Conservation (phyloP, 768 basidiomycete species). For the Mycena albidolilacea region DNA sequence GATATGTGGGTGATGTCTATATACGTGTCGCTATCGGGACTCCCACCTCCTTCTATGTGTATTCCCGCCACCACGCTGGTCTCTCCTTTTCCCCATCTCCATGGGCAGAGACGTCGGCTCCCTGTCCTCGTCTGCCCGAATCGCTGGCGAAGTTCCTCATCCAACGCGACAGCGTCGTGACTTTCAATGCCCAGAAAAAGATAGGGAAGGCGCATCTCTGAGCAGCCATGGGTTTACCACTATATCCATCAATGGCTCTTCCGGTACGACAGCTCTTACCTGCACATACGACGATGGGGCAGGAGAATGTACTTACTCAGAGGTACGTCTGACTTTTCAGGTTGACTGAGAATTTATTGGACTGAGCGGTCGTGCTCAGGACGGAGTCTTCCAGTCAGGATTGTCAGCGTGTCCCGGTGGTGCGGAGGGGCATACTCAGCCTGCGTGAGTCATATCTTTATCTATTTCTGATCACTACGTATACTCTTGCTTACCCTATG, state of each 20-base stretch:
- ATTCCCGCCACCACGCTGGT: background rate
- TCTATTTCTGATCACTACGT: background rate
- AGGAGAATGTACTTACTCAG: conserved; percentile 2
- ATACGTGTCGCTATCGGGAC: background rate
- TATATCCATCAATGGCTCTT: background rate
- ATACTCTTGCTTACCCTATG: background rate
- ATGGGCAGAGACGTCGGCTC: background rate
- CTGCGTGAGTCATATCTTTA: background rate
- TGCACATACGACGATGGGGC: conserved; percentile 13
- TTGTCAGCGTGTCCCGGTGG: conserved; percentile 11
- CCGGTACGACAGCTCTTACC: background rate
- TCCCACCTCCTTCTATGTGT: background rate
- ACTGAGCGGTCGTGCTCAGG: background rate
- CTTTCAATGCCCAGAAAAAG: conserved; percentile 14
- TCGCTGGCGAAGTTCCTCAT: background rate
- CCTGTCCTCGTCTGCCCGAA: background rate
- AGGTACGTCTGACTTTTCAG: background rate
- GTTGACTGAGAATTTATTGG: background rate
- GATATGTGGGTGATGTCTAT: too few relatives aligned
- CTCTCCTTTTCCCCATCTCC: background rate
- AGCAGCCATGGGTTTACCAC: background rate
- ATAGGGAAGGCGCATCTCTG: background rate
- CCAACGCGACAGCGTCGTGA: background rate
- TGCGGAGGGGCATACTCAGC: background rate
- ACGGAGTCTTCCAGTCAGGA: background rate